These are phyloP conservation scores for Limnanthes douglasii DNA, from an alignment of 345 rosid species.

Conservation along the genomic window DNA sequence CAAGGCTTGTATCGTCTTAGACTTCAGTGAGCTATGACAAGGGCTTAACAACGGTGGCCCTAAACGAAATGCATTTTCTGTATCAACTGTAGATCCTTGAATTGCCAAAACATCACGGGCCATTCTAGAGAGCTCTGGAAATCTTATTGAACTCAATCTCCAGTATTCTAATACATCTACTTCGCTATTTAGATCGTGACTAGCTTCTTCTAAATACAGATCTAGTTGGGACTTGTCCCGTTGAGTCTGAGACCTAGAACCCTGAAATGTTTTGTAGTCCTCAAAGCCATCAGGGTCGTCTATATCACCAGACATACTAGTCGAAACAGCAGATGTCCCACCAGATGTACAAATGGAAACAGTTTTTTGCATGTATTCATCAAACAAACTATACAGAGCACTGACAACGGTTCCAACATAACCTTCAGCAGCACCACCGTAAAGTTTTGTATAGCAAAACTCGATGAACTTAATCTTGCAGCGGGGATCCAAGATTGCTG, in stretches of 20 bases:
- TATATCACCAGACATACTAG: slow-evolving; percentile 4
- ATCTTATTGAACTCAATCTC: slow-evolving; percentile 9
- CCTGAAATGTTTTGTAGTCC: slow-evolving; percentile 12
- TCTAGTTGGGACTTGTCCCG: slow-evolving; percentile 14
- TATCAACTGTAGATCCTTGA: slow-evolving; percentile 10
- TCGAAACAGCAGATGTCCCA: too few relatives aligned
- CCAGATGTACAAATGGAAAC: slow-evolving; percentile 5
- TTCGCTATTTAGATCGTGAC: slow-evolving; percentile 12
- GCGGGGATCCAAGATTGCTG: slow-evolving; percentile 16
- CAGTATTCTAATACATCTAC: slow-evolving; percentile 13
- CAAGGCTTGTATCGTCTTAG: slow-evolving; percentile 12
- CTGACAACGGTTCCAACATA: slow-evolving; percentile 5
- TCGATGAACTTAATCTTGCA: slow-evolving; percentile 14
- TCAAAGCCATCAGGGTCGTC: slow-evolving; percentile 11
- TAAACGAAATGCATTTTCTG: slow-evolving; percentile 6
- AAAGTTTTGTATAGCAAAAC: slow-evolving; percentile 14
- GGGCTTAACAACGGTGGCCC: slow-evolving; percentile 7
- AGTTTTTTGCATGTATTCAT: slow-evolving; percentile 8
- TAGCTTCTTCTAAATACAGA: slow-evolving; percentile 14
- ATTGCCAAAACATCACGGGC: slow-evolving; percentile 14
- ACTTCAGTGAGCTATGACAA: slow-evolving; percentile 6
- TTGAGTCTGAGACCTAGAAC: slow-evolving; percentile 9
- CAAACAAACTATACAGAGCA: slow-evolving; percentile 9
- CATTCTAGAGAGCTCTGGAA: slow-evolving; percentile 12
- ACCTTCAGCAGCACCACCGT: slow-evolving; percentile 8